Evolutionary conservation across 2,329 filamentous ascomycete genomes (phyloP), one percentile per base, ranked within the genome.

Genomic region (Canariomyces notabilis): DNA sequence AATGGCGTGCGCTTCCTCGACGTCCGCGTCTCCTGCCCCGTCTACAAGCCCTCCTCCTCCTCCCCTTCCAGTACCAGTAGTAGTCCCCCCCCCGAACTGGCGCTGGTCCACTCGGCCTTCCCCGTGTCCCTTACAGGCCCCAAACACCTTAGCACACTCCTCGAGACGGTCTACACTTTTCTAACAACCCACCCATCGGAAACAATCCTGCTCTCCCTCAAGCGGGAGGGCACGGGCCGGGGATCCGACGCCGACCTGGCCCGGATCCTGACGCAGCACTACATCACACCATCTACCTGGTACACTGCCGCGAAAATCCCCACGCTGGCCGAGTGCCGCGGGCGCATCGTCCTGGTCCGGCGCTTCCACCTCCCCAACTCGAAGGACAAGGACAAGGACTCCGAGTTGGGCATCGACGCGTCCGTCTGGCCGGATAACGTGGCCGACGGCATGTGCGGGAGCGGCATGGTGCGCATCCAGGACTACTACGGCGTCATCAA

Each of bases 1-100:
- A 91, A 95, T 63, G 93, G 93, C 21, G 85, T 97, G 37, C 88
- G 93, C 42, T 97, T 96, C 73, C 82, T 98, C 56, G 93, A 98
- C 64, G 80, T 98, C 52, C 83, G 93, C 42, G 85, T 96, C 45
- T 57, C 54, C 48, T 54, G 52, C 42, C 55, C 57, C 0, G 15
- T 21, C 6, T 37, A 29, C 18, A 22, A 23, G 34, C 33, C 46
- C 5, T 31, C 35, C 19, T 11, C 37, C 22, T 8, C 16, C 14
- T 14, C 16, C 12, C 42, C 9, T 12, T n/a, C 5, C 34, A 42
- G 37, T 41, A 36, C 42, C n/a, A 44, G 32, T 29, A 36, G 22
- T 37, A 39, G 20, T 36, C 38, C 48, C 42, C 26, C 48, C 54
- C 81, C 88, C 61, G 76, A 79, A 33, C 76, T 97, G 14, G 72